Evolutionary conservation across 2,329 filamentous ascomycete genomes (phyloP), one percentile per base, ranked within the genome.

Genomic region (Claviceps pazoutovae): DNA sequence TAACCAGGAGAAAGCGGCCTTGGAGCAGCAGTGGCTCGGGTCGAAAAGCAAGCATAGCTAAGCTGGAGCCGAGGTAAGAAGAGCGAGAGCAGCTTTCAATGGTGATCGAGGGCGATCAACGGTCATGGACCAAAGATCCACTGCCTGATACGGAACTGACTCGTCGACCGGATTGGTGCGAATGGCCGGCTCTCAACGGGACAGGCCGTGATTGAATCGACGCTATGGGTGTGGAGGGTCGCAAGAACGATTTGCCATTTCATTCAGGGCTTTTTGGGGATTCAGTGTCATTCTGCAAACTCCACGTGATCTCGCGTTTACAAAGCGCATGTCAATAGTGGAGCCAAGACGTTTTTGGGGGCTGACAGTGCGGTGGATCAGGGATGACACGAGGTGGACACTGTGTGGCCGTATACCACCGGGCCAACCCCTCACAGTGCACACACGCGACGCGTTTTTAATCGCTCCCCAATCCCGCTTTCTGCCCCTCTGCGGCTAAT

Each of bases 151-250:
- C 23, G 23, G 21, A 23, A 39, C 37, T 30, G 19, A 30, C 23
- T n/a, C 38, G 36, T 39, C 34, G 51, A 37, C 39, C n/a, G 47
- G 47, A 52, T 45, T 49, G 49, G 49, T 45, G 34, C 37, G 30
- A 34, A 19, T 17, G 13, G 19, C n/a, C 44, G 38, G 19, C n/a
- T 47, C 1, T 14, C 16, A 45, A 19, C 49, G 42, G 49, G 36
- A 51, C 19, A 26, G 43, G 49, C 49, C 43, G 42, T 37, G 14
- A 4, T 34, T 11, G 13, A 16, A 47, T 37, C 13, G 38, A 47
- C 44, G 44, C 43, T 36, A 47, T 42, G 17, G 17, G 13, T 37
- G 49, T 47, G 49, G 49, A 48, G 41, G 44, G 39, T 16, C 55
- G 23, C 43, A 13, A 21, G 5, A 38, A 34, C 30, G 30, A 34